Evolutionary conservation across 441 rosid species (phyloP).

Genomic region (Gossypium schwendimanii): DNA sequence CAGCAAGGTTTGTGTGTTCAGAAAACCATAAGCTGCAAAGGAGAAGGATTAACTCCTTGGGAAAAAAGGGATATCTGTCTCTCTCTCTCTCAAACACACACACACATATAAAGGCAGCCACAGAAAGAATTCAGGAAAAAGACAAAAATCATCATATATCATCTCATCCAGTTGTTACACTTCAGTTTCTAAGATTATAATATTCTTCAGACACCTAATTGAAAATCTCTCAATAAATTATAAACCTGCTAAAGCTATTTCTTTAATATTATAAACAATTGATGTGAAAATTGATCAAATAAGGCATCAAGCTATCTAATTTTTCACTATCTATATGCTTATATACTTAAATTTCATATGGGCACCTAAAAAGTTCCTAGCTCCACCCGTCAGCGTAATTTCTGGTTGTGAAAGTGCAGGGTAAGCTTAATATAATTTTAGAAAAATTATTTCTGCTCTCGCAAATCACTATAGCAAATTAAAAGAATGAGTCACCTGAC

Average conservation of each 20-base stretch:
- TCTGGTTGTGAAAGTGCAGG: background rate
- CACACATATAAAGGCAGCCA: background rate
- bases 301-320: background rate
- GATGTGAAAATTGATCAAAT: background rate
- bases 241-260: background rate
- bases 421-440: slow-evolving; percentile 10
- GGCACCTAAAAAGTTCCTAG: background rate
- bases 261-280: background rate
- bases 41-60: background rate
- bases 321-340: background rate
- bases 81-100: background rate
- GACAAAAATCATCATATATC: background rate
- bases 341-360: background rate
- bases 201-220: background rate
- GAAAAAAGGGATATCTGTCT: background rate
- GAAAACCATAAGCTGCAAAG: background rate
- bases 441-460: background rate
- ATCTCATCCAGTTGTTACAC: background rate
- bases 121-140: slow-evolving; percentile 3
- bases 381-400: background rate
- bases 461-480: slow-evolving; percentile 6
- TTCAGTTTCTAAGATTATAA: background rate
- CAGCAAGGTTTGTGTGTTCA: background rate
- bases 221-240: background rate
- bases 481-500: slow-evolving; percentile 50